Percentiles rank a stretch among this genome's conserved stretches.
These are phyloP conservation scores for Trichoderma virens DNA, from an alignment of 495 filamentous ascomycete species.

Conservation along the genomic window DNA sequence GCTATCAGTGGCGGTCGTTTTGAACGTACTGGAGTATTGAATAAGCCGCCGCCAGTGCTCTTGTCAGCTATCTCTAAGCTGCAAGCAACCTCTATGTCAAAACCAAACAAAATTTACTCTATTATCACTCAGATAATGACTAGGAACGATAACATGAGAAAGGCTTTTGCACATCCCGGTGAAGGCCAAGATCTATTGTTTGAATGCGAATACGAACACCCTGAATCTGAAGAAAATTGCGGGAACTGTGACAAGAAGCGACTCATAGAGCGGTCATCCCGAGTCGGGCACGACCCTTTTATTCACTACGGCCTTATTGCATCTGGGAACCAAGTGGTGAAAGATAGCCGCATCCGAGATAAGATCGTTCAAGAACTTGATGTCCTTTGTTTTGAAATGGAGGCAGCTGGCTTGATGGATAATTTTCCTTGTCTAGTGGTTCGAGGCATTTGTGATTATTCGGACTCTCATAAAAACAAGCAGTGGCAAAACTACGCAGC, in stretches of 20 bases:
- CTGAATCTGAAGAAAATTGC: background rate
- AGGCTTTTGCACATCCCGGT: conserved; percentile 11
- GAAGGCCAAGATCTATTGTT: conserved; percentile 18
- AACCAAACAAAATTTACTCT: background rate
- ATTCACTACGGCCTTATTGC: conserved; percentile 1
- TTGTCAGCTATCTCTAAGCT: conserved; percentile 16
- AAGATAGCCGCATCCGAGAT: background rate
- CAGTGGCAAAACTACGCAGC: background rate
- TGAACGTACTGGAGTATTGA: conserved; percentile 18
- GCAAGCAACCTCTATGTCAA: conserved; percentile 12
- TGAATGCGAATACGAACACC: conserved; percentile 15
- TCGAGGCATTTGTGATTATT: conserved; percentile 37
- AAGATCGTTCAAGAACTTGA: background rate
- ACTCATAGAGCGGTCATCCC: background rate
- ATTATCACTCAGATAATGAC: conserved; percentile 19
- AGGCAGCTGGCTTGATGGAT: too few relatives aligned
- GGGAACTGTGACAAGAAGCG: background rate
- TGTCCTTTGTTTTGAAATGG: conserved; percentile 17
- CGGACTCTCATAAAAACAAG: conserved; percentile 28
- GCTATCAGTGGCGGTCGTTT: conserved; percentile 19
- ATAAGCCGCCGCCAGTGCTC: conserved; percentile 20
- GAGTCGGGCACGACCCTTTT: background rate
- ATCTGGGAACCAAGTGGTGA: background rate
- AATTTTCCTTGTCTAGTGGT: conserved; percentile 25
- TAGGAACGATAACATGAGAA: conserved; percentile 14